These are phyloP conservation scores for Sorghum bicolor DNA, from an alignment of 176 grass and related monocot species.

Conservation along the genomic window Sorghum_bicolor_NCBIv3 NC_012871.2:77032501-77033000, in stretches of 20 bases:
- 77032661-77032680: not conserved
- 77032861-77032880: not conserved
- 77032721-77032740: constrained; percentile 47
- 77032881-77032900: constrained; percentile 33
- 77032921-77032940: not conserved
- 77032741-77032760: constrained; percentile 38
- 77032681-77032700: not conserved
- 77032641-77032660: not conserved
- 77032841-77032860: constrained; percentile 15
- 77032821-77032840: not conserved
- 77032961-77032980: not conserved
- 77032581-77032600: constrained; percentile 46
- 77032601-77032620: constrained; percentile 38
- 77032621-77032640: constrained; percentile 33
- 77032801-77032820: not conserved
- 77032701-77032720: not conserved
- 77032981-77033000: not conserved
- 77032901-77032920: not conserved
- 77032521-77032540: not conserved
- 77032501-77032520: not conserved
- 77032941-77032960: not conserved
- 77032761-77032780: constrained; percentile 30
- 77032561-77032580: constrained; percentile 49
- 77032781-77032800: constrained; percentile 18
- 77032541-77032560: constrained; percentile 53